Evolutionary conservation across 805 yeast species (phyloP), one percentile per base, ranked within the genome.

Genomic region (Grigorovia jiainica): DNA sequence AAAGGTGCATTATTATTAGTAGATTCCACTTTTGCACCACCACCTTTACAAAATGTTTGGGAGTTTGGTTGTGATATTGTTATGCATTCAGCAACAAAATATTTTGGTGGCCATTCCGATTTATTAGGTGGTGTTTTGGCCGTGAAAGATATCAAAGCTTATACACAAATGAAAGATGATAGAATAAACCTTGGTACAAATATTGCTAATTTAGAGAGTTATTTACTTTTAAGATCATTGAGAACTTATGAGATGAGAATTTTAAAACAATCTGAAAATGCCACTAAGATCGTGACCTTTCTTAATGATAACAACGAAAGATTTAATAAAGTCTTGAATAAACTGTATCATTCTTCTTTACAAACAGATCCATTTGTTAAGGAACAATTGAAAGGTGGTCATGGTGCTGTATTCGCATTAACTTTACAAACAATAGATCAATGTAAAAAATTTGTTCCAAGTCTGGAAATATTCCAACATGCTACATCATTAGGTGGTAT

Each of bases 21-120:
- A n/a, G 97, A 89, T 61, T 73, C 95, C 5, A 90, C 97, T 0
- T 85, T 89, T 64, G 97, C 95, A 8, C 95, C 97, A 17, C 95
- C 95, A 11, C 95, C 95, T 15, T 64, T 87, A 43, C 82, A 78
- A 52, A 75, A 86, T 46, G 90, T 95, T 5, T 86, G 87, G 64
- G 70, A 71, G 32, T 81, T 75, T 52, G 95, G 90, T 37, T 95
- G 82, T 24, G 97, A 90, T 60, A 64, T 87, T 49, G 78, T 90
- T 15, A 67, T 90, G 75, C 96, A 89, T 61, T 86, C 96, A 1
- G 95, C 87, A 1, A 89, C 96, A 1, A 89, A 89, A 59, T 90
- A 82, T 64, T 82, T 87, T 55, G 96, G 95, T 32, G 97, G 97
- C n/a, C 96, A 89, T 63, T 84, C 95, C 5, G 97, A 89, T 60